These are phyloP conservation scores for Yarrowia alimentaria DNA, from an alignment of 805 yeast genomes.

Conservation along the genomic window DNA sequence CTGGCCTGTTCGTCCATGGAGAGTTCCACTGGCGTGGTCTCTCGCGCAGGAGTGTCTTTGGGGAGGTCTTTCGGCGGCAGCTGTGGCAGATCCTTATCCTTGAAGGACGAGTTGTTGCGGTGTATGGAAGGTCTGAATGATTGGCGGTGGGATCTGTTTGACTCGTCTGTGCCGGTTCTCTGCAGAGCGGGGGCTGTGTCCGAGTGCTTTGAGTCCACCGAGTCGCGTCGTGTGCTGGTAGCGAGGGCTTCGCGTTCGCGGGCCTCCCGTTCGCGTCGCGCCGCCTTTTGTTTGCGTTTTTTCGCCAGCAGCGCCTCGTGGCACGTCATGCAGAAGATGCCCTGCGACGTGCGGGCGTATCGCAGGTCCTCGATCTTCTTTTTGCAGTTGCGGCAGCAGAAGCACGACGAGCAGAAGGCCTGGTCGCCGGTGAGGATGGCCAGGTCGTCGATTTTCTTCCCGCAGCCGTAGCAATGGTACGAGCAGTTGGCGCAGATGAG, in stretches of 20 bases:
- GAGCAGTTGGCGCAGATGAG: slow-evolving; percentile 88
- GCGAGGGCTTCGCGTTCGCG: slow-evolving; percentile 7
- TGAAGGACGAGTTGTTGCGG: slow-evolving; percentile 21
- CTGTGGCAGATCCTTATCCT: slow-evolving; percentile 22
- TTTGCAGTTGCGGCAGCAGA: slow-evolving; percentile 85
- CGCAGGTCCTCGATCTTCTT: slow-evolving; percentile 80
- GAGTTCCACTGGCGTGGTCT: slow-evolving; percentile 5
- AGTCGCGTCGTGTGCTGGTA: not conserved
- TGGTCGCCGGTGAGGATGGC: slow-evolving; percentile 94
- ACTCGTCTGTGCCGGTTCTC: slow-evolving; percentile 14
- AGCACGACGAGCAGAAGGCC: slow-evolving; percentile 89
- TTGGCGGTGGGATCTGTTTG: slow-evolving; percentile 9
- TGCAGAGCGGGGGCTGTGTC: slow-evolving; percentile 4
- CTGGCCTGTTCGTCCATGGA: not conserved
- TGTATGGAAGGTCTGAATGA: slow-evolving; percentile 8
- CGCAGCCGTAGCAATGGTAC: slow-evolving; percentile 84
- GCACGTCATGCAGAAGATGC: slow-evolving; percentile 88
- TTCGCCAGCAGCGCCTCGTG: slow-evolving; percentile 79
- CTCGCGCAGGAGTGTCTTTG: not conserved
- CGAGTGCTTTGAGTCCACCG: slow-evolving; percentile 17
- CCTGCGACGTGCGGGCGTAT: slow-evolving; percentile 91
- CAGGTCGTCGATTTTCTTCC: slow-evolving; percentile 82
- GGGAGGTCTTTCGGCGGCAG: slow-evolving; percentile 9
- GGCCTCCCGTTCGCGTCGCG: slow-evolving; percentile 19
- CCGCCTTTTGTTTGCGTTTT: slow-evolving; percentile 47